phyloP scores from a whole-genome alignment of 2,329 filamentous ascomycete species.

The Pseudomassariella vexata region DNA sequence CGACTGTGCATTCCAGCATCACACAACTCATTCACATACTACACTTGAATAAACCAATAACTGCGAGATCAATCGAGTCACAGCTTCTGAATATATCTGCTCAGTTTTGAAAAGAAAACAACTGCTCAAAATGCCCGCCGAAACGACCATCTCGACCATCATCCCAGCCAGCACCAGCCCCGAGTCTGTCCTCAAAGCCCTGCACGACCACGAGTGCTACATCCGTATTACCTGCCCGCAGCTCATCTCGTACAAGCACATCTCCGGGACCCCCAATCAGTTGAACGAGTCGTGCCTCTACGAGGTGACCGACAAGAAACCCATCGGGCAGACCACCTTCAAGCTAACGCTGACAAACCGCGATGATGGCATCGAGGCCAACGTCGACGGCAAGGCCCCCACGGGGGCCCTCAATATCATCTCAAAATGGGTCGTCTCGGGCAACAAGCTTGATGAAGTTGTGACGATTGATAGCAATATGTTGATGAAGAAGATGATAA shows the following conservation, averaged over 20 bases:
- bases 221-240: slow-evolving; percentile 20
- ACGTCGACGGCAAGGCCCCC: slow-evolving; percentile 18
- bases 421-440: slow-evolving; percentile 8
- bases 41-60: too few species aligned
- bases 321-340: slow-evolving; percentile 33
- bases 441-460: slow-evolving; percentile 15
- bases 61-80: too few species aligned
- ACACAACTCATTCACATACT: too few species aligned
- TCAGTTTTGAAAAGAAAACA: too few species aligned
- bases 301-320: slow-evolving; percentile 21
- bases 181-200: slow-evolving; percentile 15
- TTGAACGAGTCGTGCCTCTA: slow-evolving; percentile 14
- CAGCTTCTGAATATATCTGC: too few species aligned
- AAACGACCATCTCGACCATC: slow-evolving; percentile 34
- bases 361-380: slow-evolving; percentile 16
- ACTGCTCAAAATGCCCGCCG: slow-evolving; percentile 15
- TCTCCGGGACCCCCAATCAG: slow-evolving; percentile 8
- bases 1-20: too few species aligned
- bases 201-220: slow-evolving; percentile 43
- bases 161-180: slow-evolving; percentile 17
- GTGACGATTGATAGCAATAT: slow-evolving; percentile 21
- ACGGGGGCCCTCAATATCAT: slow-evolving; percentile 16
- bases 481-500: slow-evolving; percentile 21
- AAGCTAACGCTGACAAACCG: slow-evolving; percentile 20
- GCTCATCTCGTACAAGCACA: slow-evolving; percentile 14